Evolutionary conservation across 2,329 filamentous ascomycete genomes (phyloP), one percentile per base, ranked within the genome.

Genomic region (Colletotrichum euphorbiae): DNA sequence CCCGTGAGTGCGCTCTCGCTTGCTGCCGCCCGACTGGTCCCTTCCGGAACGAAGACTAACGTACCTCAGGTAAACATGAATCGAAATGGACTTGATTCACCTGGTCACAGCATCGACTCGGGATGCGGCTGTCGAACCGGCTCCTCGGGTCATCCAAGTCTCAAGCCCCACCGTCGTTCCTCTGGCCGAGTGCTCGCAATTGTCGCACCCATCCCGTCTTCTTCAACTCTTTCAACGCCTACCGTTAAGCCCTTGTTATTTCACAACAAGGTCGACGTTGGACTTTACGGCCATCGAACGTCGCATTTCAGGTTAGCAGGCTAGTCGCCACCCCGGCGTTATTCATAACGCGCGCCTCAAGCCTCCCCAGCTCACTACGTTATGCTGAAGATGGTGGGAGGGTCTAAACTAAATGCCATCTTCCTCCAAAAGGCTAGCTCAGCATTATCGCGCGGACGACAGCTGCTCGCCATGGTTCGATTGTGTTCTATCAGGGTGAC

Each of bases 371-470:
- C 40, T 31, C 19, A 5, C 38, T 19, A 31, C 6, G 4, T 3
- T 12, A 17, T 40, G 15, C 40, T 13, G 40, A 8, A 50, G 17
- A 31, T 31, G 21, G 19, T 15, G 58, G 19, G 33, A 43, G 33
- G 33, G 50, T 13, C 28, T 33, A 56, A 43, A 15, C 24, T 31
- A 48, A 12, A 28, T 12, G 12, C 11, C 33, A 9, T 62, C 15
- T 67, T 38, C 42, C 58, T 51, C 33, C n/a, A 43, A 56, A 2
- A 11, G 58, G 36, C 43, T 67, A 62, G 58, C 21, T 15, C 12
- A 24, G 2, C 12, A 42, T 33, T 51, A 42, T 57, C 33, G 48
- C 48, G 40, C 48, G 40, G 31, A 24, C 31, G 24, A 40, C 46
- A 21, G 15, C 17, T 59, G 4, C 31, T 48, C 40, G 17, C 28